Percentiles rank a stretch among this genome's conserved stretches.
phyloP scores from a whole-genome alignment of 2,329 filamentous ascomycete genomes.

The Sporothrix pseudoabietina region DNA sequence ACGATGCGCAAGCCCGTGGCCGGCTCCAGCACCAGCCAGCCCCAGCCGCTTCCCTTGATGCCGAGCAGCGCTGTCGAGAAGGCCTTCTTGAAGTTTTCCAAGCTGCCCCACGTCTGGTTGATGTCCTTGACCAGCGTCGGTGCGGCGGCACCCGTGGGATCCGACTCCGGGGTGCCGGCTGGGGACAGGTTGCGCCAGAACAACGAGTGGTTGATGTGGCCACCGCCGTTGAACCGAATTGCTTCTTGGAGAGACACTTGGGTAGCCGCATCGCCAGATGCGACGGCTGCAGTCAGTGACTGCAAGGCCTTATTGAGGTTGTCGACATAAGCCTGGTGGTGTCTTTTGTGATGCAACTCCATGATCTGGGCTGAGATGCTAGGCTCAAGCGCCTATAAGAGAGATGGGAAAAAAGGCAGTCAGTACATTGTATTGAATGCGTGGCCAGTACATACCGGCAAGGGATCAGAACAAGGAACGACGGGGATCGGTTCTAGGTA shows the following conservation, averaged over 20 bases:
- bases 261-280: conserved; percentile 56
- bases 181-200: conserved; percentile 74
- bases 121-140: conserved; percentile 60
- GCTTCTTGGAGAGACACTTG: conserved; percentile 64
- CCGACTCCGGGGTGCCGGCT: conserved; percentile 54
- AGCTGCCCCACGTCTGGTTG: conserved; percentile 65
- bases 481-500: conserved; percentile 41
- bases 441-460: not conserved
- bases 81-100: conserved; percentile 65
- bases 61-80: conserved; percentile 68
- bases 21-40: conserved; percentile 74
- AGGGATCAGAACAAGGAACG: not conserved
- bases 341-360: conserved; percentile 92
- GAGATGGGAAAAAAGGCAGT: not conserved
- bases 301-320: conserved; percentile 80
- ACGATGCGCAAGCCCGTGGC: conserved; percentile 66
- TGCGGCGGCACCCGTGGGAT: conserved; percentile 47
- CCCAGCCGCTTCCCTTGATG: conserved; percentile 85
- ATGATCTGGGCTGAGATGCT: conserved; percentile 86
- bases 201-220: conserved; percentile 67
- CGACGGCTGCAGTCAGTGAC: conserved; percentile 63
- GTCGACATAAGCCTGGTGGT: conserved; percentile 93
- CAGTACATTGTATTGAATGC: not conserved
- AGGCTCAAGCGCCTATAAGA: conserved; percentile 57
- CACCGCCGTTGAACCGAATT: conserved; percentile 69